Evolutionary conservation across 495 filamentous ascomycete genomes (phyloP).

Genomic region (Saxophila tyrrhenica): DNA sequence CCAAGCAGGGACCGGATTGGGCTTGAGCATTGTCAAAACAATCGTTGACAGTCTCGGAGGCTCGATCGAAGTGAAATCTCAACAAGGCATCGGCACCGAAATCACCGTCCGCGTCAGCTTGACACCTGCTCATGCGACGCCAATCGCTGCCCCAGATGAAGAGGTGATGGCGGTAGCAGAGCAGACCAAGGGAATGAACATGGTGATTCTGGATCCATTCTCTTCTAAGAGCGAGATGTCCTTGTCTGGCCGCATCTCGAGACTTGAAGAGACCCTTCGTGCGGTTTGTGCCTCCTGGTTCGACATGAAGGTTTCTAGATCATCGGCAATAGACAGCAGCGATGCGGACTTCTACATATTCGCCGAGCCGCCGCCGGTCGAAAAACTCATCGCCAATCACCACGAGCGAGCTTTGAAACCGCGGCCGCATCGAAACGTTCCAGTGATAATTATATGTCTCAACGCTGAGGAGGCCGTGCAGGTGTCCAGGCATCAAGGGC

Average conservation of each 20-base stretch:
- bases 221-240: background rate
- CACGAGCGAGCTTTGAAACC: background rate
- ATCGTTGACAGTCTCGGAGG: conserved; percentile 18
- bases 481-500: background rate
- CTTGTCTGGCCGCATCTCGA: background rate
- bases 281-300: background rate
- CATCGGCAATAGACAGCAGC: background rate
- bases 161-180: background rate
- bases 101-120: background rate
- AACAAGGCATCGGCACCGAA: background rate
- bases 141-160: background rate
- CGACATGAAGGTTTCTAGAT: background rate
- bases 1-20: conserved; percentile 25
- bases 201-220: background rate
- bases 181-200: background rate
- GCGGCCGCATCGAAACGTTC: background rate
- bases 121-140: background rate
- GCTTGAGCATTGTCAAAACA: conserved; percentile 24
- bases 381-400: background rate
- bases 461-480: background rate
- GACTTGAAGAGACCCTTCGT: background rate
- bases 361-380: background rate
- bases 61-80: background rate
- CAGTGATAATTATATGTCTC: background rate
- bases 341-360: background rate